These are phyloP conservation scores for Naegleria gruberi DNA, from an alignment of 208 protist species.

Conservation along the genomic window DNA sequence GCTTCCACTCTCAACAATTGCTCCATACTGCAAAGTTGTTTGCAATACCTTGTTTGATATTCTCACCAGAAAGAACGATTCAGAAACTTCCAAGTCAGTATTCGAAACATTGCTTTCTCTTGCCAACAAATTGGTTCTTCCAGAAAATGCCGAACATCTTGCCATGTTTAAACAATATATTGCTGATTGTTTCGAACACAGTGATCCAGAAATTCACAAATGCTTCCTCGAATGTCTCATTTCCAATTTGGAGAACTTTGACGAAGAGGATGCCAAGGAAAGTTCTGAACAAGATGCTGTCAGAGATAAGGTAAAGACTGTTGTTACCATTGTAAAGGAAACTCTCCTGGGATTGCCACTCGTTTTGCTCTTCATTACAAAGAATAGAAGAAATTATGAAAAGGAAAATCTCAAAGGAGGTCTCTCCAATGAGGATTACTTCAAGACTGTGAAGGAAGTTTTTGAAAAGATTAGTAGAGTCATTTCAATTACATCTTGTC, in stretches of 20 bases:
- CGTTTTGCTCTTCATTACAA: background rate
- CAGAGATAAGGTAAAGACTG: too few relatives aligned
- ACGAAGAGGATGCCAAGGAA: background rate
- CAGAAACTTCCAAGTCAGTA: background rate
- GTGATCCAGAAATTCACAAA: background rate
- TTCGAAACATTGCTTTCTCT: background rate
- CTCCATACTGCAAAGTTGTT: background rate
- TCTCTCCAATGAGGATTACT: background rate
- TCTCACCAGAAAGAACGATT: background rate
- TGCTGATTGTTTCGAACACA: background rate
- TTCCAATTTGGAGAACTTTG: background rate
- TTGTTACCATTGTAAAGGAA: background rate
- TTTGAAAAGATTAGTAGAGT: background rate
- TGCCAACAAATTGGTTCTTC: background rate
- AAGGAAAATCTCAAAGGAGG: background rate
- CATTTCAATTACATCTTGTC: background rate
- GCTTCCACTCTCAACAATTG: background rate
- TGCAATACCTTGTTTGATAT: constrained; percentile 17
- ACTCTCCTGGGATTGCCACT: background rate
- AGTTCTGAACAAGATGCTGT: background rate
- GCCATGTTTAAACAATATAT: background rate
- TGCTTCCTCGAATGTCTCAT: background rate
- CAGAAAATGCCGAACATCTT: background rate
- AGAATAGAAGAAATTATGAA: constrained; percentile 9
- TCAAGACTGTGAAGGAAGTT: background rate